Evolutionary conservation across 371 early-diverging fungal species (phyloP).

Genomic region (Apophysomyces trapeziformis): DNA sequence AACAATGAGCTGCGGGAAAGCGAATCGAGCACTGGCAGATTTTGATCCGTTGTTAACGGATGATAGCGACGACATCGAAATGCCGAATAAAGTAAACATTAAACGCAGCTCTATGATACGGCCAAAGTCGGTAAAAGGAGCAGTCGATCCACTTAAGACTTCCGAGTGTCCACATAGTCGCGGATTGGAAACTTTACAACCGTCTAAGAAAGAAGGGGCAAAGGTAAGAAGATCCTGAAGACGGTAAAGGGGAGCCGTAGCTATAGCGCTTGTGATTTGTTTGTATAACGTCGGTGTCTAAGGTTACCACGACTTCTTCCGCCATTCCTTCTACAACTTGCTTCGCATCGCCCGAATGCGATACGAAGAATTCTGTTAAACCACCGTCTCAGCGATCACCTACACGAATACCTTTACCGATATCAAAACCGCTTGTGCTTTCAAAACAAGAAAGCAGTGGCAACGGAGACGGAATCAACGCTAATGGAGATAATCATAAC

Average conservation of each 20-base stretch:
- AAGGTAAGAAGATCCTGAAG: slow-evolving; percentile 34
- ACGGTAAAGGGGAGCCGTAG: slow-evolving; percentile 1
- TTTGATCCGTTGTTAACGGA: slow-evolving; percentile 14
- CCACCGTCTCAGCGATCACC: not conserved
- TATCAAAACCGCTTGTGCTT: slow-evolving; percentile 22
- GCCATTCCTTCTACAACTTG: not conserved
- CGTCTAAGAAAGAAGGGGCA: slow-evolving; percentile 40
- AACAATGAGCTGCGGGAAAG: slow-evolving; percentile 13
- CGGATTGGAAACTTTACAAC: not conserved
- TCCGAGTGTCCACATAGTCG: not conserved
- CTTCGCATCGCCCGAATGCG: slow-evolving; percentile 3
- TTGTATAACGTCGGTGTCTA: not conserved
- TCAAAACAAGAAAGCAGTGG: slow-evolving; percentile 14
- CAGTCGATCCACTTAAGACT: not conserved
- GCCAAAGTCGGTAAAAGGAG: not conserved
- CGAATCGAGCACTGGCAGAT: slow-evolving; percentile 15
- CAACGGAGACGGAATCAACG: slow-evolving; percentile 21
- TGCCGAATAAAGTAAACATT: not conserved
- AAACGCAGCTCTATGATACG: slow-evolving; percentile 1
- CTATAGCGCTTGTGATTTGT: not conserved
- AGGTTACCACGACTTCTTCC: not conserved
- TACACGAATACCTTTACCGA: slow-evolving; percentile 23
- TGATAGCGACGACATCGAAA: not conserved
- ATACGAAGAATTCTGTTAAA: not conserved
- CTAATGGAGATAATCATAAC: not conserved